Evolutionary conservation across 495 filamentous ascomycete genomes (phyloP), one percentile per base, ranked within the genome.

Genomic region (Beverwykella pulmonaria): DNA sequence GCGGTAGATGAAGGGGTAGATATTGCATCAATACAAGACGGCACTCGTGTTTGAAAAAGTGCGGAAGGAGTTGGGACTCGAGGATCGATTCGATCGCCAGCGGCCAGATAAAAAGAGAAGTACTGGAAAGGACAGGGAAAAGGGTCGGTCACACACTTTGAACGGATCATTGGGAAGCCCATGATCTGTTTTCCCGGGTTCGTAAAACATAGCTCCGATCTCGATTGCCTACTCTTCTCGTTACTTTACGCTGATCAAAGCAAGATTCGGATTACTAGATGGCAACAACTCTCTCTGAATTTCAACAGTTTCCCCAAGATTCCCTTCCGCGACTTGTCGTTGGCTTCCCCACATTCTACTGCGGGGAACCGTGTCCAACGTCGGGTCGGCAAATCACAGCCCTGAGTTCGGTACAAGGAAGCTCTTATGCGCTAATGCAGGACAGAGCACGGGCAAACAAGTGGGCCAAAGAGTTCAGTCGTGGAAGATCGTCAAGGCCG

Each of bases 131-230:
- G 9, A 47, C 14, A 19, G 59, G 36, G 9, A n/a, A 36, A 12
- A 53, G 14, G 39, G 32, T n/a, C 3, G 9, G 41, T 19, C n/a
- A 56, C 48, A 22, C 61, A 69, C 71, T 55, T 73, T 73, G 68
- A 73, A 73, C 15, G 71, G 71, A 54, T 73, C 71, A 29, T 63
- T 27, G 3, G 67, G 67, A 12, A 73, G 60, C n/a, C 64, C 64
- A 63, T 73, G 71, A 15, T 68, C 64, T 10, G 71, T 73, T 29
- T 61, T 73, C n/a, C 71, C 71, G 4, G 71, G 71, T 53, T 71
- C 63, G 41, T 73, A 73, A 47, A 73, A 73, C 68, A 73, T 68
- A 7, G n/a, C 48, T 53, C 17, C 44, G 7, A 15, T 4, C 20
- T 23, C 20, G 7, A 23, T n/a, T 48, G 15, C 17, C n/a, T 48